Evolutionary conservation across 2,329 filamentous ascomycete species (phyloP).

Genomic region (Achaetomium macrosporum): DNA sequence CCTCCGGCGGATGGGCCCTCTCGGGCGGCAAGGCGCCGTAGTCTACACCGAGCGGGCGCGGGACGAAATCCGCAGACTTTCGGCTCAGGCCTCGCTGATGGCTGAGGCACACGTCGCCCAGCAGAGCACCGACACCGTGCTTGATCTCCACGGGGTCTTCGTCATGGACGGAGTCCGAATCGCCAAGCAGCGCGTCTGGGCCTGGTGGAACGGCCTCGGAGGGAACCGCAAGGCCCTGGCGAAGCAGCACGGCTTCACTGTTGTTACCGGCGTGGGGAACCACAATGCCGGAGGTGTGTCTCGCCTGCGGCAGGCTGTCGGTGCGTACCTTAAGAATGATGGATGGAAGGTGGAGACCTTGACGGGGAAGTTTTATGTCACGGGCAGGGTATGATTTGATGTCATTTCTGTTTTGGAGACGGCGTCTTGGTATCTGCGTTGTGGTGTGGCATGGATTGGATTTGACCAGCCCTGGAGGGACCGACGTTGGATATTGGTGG

Average conservation of each 20-base stretch:
- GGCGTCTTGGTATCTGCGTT: background rate
- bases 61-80: slow-evolving; percentile 52
- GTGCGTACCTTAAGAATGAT: slow-evolving; percentile 64
- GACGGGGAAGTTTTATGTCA: slow-evolving; percentile 65
- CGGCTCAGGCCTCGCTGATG: slow-evolving; percentile 49
- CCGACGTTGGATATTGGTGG: background rate
- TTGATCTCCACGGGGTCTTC: slow-evolving; percentile 80
- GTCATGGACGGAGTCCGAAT: slow-evolving; percentile 80
- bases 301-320: slow-evolving; percentile 73
- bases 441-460: background rate
- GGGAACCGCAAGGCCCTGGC: slow-evolving; percentile 47
- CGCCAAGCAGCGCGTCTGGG: slow-evolving; percentile 56
- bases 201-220: slow-evolving; percentile 72
- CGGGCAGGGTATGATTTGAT: slow-evolving; percentile 39
- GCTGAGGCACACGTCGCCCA: slow-evolving; percentile 64
- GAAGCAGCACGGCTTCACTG: slow-evolving; percentile 53
- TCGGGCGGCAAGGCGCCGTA: slow-evolving; percentile 69
- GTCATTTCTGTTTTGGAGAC: background rate
- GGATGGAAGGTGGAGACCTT: slow-evolving; percentile 77
- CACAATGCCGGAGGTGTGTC: slow-evolving; percentile 75
- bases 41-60: slow-evolving; percentile 69
- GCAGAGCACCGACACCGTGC: slow-evolving; percentile 54
- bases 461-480: no score
- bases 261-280: slow-evolving; percentile 75
- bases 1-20: slow-evolving; percentile 51